These are phyloP conservation scores for Petunia axillaris DNA, from an alignment of 257 asterid species.

Conservation along the genomic window DNA sequence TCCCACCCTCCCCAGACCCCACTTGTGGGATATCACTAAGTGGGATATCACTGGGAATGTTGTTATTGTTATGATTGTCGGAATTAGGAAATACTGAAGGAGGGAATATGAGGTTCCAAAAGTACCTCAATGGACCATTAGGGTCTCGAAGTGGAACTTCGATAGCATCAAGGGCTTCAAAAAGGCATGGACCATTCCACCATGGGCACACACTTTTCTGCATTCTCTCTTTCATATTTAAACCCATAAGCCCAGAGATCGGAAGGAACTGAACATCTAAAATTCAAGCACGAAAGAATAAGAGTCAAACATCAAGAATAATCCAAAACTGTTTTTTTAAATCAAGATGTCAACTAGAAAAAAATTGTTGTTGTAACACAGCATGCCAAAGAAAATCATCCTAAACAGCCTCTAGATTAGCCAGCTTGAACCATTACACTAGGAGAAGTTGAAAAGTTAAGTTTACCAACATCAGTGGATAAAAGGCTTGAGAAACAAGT, in stretches of 20 bases:
- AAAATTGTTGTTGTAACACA: not conserved
- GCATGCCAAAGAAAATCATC: not conserved
- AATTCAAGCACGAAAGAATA: not conserved
- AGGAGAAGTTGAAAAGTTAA: not conserved
- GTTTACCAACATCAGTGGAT: not conserved
- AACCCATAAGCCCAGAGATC: slow-evolving; percentile 84
- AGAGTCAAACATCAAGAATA: not conserved
- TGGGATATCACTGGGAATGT: too few species aligned
- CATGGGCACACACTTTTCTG: slow-evolving; percentile 75
- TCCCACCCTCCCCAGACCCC: too few species aligned
- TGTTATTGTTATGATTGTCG: not conserved
- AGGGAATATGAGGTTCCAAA: slow-evolving; percentile 16
- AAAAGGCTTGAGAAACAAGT: not conserved
- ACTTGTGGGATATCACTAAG: too few species aligned
- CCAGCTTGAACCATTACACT: not conserved
- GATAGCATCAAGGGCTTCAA: slow-evolving; percentile 88
- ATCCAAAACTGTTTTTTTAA: not conserved
- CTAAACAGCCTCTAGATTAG: not conserved
- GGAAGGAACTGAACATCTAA: slow-evolving; percentile 80
- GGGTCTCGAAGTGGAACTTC: slow-evolving; percentile 91
- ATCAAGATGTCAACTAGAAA: too few species aligned
- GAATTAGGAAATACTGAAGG: not conserved
- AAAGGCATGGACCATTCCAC: slow-evolving; percentile 92
- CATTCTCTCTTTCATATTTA: slow-evolving; percentile 72
- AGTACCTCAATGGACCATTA: slow-evolving; percentile 86